Evolutionary conservation across 2,329 filamentous ascomycete genomes (phyloP).

Genomic region (Calonectria hongkongensis): DNA sequence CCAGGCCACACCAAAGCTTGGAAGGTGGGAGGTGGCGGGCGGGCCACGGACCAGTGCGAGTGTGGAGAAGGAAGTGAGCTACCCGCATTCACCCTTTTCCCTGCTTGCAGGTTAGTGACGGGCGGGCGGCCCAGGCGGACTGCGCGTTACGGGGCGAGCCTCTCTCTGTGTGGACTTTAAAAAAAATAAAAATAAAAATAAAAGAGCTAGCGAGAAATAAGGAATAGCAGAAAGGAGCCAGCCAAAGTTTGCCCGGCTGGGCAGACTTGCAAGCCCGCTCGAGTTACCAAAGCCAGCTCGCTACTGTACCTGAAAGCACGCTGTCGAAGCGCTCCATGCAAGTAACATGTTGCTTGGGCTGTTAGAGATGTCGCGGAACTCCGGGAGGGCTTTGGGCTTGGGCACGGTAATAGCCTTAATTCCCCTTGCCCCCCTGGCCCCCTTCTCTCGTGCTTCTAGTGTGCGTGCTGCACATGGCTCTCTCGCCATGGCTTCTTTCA

Average conservation of each 20-base stretch:
- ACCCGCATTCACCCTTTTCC: slow-evolving; percentile 33
- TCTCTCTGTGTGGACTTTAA: background rate
- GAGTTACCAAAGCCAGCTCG: background rate
- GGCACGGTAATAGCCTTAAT: slow-evolving; percentile 49
- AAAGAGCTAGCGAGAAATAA: background rate
- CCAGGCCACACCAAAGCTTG: slow-evolving; percentile 25
- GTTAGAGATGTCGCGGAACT: slow-evolving; percentile 22
- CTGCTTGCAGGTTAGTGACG: slow-evolving; percentile 16
- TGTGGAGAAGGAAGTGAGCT: slow-evolving; percentile 34
- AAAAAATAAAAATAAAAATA: background rate
- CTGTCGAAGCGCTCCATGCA: slow-evolving; percentile 25
- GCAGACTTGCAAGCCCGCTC: background rate
- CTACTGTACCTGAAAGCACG: slow-evolving; percentile 23
- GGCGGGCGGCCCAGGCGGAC: background rate
- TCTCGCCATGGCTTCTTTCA: slow-evolving; percentile 31
- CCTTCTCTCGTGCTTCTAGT: slow-evolving; percentile 29
- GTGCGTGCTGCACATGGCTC: slow-evolving; percentile 22
- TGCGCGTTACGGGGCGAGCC: slow-evolving; percentile 19
- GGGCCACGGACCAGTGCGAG: slow-evolving; percentile 27
- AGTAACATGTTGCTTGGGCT: slow-evolving; percentile 9
- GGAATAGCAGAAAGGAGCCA: background rate
- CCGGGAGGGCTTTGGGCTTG: slow-evolving; percentile 23
- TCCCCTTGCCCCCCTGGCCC: slow-evolving; percentile 39
- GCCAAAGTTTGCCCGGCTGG: background rate
- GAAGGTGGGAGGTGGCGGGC: slow-evolving; percentile 20